phyloP scores from a whole-genome alignment of 352 stramenopile genomes.

The Phytophthora pseudosyringae region DNA sequence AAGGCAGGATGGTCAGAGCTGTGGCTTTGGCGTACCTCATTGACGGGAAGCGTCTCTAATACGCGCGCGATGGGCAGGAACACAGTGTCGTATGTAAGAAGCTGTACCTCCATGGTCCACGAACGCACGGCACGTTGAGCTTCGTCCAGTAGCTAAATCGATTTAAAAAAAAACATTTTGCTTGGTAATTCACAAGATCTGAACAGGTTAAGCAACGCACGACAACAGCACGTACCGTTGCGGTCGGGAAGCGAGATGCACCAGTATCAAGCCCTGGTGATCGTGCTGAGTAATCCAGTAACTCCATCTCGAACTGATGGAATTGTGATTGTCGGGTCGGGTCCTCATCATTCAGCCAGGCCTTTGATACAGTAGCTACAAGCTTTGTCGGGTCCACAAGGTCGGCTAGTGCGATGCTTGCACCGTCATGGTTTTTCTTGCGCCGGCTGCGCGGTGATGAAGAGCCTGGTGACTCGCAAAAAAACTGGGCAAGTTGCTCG shows the following conservation, averaged over 20 bases:
- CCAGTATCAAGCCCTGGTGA: conserved; percentile 14
- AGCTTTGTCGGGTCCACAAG: conserved; percentile 54
- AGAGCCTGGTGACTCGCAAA: conserved; percentile 30
- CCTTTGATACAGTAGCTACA: conserved; percentile 40
- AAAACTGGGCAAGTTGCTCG: conserved; percentile 58
- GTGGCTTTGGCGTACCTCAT: conserved; percentile 39
- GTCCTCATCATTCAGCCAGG: conserved; percentile 64
- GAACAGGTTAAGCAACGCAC: background rate
- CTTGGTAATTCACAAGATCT: background rate
- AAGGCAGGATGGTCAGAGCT: background rate
- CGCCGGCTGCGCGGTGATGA: conserved; percentile 36
- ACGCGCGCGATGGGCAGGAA: conserved; percentile 64
- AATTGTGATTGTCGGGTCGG: conserved; percentile 48
- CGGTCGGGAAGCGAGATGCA: conserved; percentile 26
- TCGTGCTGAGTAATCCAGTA: conserved; percentile 29
- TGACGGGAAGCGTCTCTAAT: conserved; percentile 52
- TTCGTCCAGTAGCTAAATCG: conserved; percentile 52
- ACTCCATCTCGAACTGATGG: conserved; percentile 59
- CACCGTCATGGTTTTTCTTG: conserved; percentile 40
- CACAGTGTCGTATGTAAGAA: conserved; percentile 78
- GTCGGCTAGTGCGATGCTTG: conserved; percentile 29
- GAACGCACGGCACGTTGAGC: conserved; percentile 48
- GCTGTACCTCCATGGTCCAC: conserved; percentile 65
- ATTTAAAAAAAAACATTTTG: conserved; percentile 3
- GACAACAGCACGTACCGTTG: conserved; percentile 26